These are phyloP conservation scores for Lentinula edodes DNA, from an alignment of 768 basidiomycete species.

Conservation along the genomic window DNA sequence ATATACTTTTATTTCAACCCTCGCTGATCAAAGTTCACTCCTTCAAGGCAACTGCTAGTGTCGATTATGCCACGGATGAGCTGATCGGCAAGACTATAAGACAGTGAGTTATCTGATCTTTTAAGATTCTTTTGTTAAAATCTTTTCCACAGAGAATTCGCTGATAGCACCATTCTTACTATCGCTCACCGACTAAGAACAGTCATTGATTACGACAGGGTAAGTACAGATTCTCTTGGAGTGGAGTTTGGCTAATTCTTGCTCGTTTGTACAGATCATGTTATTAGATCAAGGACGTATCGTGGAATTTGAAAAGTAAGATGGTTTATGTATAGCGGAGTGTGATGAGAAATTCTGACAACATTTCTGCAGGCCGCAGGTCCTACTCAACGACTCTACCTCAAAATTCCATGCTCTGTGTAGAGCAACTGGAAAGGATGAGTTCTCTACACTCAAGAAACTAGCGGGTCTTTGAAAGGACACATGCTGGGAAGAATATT, in stretches of 20 bases:
- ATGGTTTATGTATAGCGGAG: background rate
- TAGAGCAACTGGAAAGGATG: constrained; percentile 67
- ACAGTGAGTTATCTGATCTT: constrained; percentile 42
- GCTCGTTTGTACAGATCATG: constrained; percentile 47
- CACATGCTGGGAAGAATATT: too few species aligned
- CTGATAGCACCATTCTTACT: constrained; percentile 75
- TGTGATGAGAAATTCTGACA: background rate
- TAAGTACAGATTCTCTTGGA: constrained; percentile 26
- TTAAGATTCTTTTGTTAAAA: background rate
- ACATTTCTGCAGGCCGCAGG: constrained; percentile 34
- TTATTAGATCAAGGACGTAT: constrained; percentile 76
- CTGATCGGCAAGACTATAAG: constrained; percentile 78
- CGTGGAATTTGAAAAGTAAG: constrained; percentile 63
- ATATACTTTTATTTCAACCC: background rate
- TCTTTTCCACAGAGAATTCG: constrained; percentile 51
- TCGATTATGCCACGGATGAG: constrained; percentile 87
- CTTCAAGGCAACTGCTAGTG: constrained; percentile 45
- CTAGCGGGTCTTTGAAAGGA: constrained; percentile 44
- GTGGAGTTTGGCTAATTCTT: background rate
- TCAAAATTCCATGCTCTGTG: constrained; percentile 67
- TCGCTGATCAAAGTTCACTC: background rate
- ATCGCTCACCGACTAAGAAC: constrained; percentile 78
- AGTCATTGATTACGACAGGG: constrained; percentile 67
- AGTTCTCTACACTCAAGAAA: constrained; percentile 63
- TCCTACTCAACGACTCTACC: constrained; percentile 45